Evolutionary conservation across 768 basidiomycete species (phyloP), one percentile per base, ranked within the genome.

Genomic region (Kwoniella shandongensis): DNA sequence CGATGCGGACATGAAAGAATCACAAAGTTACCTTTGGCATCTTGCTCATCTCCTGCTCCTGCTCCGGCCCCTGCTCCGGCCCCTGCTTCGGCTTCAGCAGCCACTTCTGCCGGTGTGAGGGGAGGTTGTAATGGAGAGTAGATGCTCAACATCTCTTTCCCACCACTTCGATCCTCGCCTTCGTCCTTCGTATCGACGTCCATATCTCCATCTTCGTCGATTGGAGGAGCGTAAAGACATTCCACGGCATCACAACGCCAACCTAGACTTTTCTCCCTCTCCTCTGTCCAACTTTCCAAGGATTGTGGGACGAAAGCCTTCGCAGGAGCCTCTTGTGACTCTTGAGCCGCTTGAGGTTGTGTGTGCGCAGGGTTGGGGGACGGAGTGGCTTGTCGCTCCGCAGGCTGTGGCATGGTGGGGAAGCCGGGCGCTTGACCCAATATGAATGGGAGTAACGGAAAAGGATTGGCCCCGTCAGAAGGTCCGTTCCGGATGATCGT

Each of bases 91-190:
- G 55, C 18, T 39, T 29, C 29, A 13, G 40, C 17, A 18, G 15
- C 32, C 13, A 46, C 18, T 39, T 29, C 29, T 15, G 40, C 17
- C 10, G 15, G 17, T 46, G 27, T 30, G 20, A 45, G 15, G n/a
- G 29, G n/a, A 7, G 56, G 56, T 44, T 54, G 51, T 17, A 47
- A 15, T 85, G 85, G 18, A 83, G 92, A 47, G 91, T 94, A 54
- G 90, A 96, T 79, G 84, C 88, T 88, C 65, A 50, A 81, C 79
- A 59, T 56, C 42, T 57, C 49, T 48, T 60, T 57, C 22, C 32
- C 55, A 29, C 20, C 26, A 13, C 17, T 8, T 5, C 30, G 50
- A n/a, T n/a, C n/a, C n/a, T 51, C 44, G 3, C 4, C 20, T 15
- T 38, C 51, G 12, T 56, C 50, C 8, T 20, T 12, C 0, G 38